phyloP scores from a whole-genome alignment of 2,329 filamentous ascomycete species.

The Fusarium heterosporum region DNA sequence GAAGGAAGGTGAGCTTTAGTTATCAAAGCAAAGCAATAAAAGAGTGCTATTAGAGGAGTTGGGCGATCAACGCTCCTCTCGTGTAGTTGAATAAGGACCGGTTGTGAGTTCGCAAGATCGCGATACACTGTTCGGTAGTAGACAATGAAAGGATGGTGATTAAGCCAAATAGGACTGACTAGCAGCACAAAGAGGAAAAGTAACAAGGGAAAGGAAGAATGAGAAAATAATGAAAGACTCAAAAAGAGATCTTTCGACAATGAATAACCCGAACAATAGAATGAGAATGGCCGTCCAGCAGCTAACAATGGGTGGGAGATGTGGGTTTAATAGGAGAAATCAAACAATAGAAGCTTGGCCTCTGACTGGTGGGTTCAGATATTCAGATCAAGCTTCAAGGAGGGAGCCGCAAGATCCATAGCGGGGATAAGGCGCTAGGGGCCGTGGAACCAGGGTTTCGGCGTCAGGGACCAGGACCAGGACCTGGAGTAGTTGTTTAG shows the following conservation, averaged over 20 bases:
- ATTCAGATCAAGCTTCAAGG: slow-evolving; percentile 41
- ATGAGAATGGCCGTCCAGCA: slow-evolving; percentile 44
- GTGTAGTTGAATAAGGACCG: slow-evolving; percentile 38
- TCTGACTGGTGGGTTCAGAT: slow-evolving; percentile 40
- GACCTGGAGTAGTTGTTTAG: slow-evolving; percentile 33
- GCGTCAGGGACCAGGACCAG: slow-evolving; percentile 36
- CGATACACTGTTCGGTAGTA: slow-evolving; percentile 33
- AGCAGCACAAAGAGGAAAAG: slow-evolving; percentile 39
- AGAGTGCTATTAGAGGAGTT: slow-evolving; percentile 44
- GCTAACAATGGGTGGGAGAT: slow-evolving; percentile 36
- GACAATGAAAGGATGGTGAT: slow-evolving; percentile 44
- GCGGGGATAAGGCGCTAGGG: slow-evolving; percentile 44
- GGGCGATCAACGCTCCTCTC: slow-evolving; percentile 51
- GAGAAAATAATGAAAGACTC: slow-evolving; percentile 43
- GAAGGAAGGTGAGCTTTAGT: slow-evolving; percentile 27
- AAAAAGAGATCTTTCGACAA: slow-evolving; percentile 45
- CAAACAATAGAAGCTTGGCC: slow-evolving; percentile 38
- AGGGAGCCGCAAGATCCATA: slow-evolving; percentile 49
- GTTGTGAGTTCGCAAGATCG: slow-evolving; percentile 25
- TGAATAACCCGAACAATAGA: slow-evolving; percentile 46
- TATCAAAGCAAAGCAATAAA: slow-evolving; percentile 31
- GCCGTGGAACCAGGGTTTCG: slow-evolving; percentile 37
- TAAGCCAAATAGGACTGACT: slow-evolving; percentile 44
- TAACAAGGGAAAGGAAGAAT: slow-evolving; percentile 41
- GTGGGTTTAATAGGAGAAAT: slow-evolving; percentile 47